Conservation (phyloP, 2,329 filamentous ascomycete genomes). For the Blastomyces emzantsi region DNA sequence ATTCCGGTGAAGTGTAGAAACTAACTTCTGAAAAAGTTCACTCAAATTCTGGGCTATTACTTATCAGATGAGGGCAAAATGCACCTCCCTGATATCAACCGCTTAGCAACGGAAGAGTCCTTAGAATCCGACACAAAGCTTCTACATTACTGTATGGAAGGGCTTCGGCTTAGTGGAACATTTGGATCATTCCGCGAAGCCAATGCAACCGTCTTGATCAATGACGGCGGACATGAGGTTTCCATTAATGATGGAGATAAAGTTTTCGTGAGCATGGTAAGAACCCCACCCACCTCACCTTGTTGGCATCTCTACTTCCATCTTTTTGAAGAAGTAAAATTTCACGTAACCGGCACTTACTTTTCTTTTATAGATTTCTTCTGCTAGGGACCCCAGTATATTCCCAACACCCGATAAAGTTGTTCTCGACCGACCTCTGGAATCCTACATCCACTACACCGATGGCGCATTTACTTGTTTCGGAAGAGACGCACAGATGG, state of each 20-base stretch:
- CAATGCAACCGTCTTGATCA: constrained; percentile 29
- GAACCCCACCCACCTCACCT: constrained; percentile 7
- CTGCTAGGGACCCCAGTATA: constrained; percentile 32
- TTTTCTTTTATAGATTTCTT: constrained; percentile 21
- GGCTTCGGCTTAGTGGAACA: constrained; percentile 36
- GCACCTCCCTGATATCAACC: constrained; percentile 39
- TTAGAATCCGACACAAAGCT: constrained; percentile 22
- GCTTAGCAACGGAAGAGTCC: constrained; percentile 28
- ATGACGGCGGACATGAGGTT: constrained; percentile 33
- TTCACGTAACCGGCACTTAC: constrained; percentile 51
- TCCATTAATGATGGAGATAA: constrained; percentile 37
- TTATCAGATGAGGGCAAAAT: constrained; percentile 33
- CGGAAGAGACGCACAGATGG: constrained; percentile 34
- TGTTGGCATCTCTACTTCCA: constrained; percentile 40
- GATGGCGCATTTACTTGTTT: constrained; percentile 43
- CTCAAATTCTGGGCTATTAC: constrained; percentile 39
- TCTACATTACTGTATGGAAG: constrained; percentile 22
- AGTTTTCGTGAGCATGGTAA: constrained; percentile 50
- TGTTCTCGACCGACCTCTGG: constrained; percentile 34
- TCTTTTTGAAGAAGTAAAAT: constrained; percentile 49
- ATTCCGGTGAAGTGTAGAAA: no score
- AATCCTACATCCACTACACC: constrained; percentile 38
- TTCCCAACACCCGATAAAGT: constrained; percentile 36
- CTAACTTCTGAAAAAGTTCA: constrained; percentile 56
- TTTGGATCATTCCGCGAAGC: constrained; percentile 47